Conservation (phyloP, 192 early-diverging fungal genomes). For the Coemansia sp. region DNA sequence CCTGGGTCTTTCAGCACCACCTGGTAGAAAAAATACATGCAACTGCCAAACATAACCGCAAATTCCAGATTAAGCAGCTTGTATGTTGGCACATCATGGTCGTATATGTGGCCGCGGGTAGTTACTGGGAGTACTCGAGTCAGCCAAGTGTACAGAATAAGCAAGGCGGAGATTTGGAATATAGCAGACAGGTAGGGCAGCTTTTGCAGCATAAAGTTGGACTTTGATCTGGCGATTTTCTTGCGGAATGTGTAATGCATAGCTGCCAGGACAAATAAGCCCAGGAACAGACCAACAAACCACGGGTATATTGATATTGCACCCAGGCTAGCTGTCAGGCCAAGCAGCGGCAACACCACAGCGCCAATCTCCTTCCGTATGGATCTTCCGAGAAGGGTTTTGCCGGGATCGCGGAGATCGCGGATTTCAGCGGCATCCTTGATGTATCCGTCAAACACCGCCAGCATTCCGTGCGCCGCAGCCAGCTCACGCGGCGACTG, state of each 20-base stretch:
- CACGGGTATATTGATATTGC: conserved; percentile 66
- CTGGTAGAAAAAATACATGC: conserved; percentile 76
- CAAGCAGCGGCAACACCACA: conserved; percentile 67
- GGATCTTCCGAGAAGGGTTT: conserved; percentile 19
- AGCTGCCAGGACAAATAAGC: conserved; percentile 50
- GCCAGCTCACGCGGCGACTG: conserved; percentile 85
- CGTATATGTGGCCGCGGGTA: conserved; percentile 27
- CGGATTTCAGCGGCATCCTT: conserved; percentile 22
- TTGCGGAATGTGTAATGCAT: conserved; percentile 62
- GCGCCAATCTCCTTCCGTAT: conserved; percentile 62
- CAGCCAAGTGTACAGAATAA: conserved; percentile 65
- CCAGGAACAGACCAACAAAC: conserved; percentile 72
- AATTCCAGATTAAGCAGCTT: conserved; percentile 64
- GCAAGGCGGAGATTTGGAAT: conserved; percentile 83
- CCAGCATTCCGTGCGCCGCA: conserved; percentile 57
- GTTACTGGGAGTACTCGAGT: conserved; percentile 66
- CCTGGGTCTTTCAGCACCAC: conserved; percentile 76
- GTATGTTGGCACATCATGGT: conserved; percentile 23
- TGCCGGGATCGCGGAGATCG: conserved; percentile 19
- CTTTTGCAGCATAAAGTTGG: conserved; percentile 58
- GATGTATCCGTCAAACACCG: conserved; percentile 39
- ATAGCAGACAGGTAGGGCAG: conserved; percentile 85
- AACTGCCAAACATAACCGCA: conserved; percentile 55
- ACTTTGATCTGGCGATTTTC: conserved; percentile 56
- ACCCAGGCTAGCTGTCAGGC: conserved; percentile 59